Base-by-base conservation (phyloP, 306 rosid species). In the Clitoria ternatea region DNA sequence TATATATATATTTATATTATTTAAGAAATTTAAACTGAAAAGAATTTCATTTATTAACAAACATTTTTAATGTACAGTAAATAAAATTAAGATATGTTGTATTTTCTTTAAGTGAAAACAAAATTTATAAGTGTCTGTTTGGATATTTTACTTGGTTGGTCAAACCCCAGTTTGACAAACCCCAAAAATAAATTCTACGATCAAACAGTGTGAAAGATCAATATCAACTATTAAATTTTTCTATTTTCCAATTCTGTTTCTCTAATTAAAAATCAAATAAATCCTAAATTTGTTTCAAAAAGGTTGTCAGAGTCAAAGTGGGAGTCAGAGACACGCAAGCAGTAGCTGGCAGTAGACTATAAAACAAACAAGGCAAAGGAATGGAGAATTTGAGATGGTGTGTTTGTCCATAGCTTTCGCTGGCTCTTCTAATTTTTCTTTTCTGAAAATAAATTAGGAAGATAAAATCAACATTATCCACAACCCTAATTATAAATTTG, bases 251-350 rank as follows among this genome's bases (percentile, higher is more conserved):
- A n/a, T n/a, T n/a, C n/a, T n/a, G n/a, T n/a, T n/a, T n/a, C n/a
- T n/a, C n/a, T n/a, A n/a, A n/a, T n/a, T n/a, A n/a, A n/a, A n/a
- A n/a, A n/a, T n/a, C n/a, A n/a, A n/a, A n/a, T n/a, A n/a, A n/a
- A n/a, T n/a, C n/a, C n/a, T n/a, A n/a, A n/a, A n/a, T n/a, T 19
- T 29, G 12, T 8, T 20, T 22, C 6, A 5, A 17, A 40, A 39
- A 56, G 1, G 17, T 32, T 32, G 48, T 65, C 18, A 66, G 19
- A 2, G 36, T 20, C 59, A 13, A 59, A 30, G 60, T 52, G 63
- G 3, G 65, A 59, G 4, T 59, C 27, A 32, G 65, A 77, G 39
- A 10, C 76, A 56, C 66, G 65, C 72, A 63, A 2, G 50, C 61
- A 30, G 35, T 4, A 20, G 77, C 66, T 55, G 77, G 77, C 60